Conservation (phyloP, 1,284 basidiomycete genomes). For the Tremellales sp. region DNA sequence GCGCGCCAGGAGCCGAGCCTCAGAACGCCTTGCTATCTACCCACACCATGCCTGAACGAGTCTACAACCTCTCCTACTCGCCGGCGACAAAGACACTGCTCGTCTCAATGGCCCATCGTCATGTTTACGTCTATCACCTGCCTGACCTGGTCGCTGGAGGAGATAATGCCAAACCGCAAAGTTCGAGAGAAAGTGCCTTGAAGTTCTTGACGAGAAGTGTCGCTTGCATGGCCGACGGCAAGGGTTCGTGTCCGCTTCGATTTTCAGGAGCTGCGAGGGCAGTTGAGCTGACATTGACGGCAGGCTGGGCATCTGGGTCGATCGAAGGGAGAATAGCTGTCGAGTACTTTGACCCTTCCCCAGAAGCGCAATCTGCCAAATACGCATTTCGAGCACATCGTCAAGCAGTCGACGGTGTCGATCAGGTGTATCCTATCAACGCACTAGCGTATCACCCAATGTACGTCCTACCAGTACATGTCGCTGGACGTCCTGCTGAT, state of each 20-base stretch:
- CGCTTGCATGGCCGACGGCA: constrained; percentile 85
- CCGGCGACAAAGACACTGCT: constrained; percentile 59
- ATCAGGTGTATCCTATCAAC: constrained; percentile 98
- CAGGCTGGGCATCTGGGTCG: constrained; percentile 88
- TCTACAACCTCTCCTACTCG: constrained; percentile 64
- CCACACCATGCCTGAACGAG: constrained; percentile 69
- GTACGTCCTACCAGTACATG: constrained; percentile 50
- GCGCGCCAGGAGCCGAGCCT: constrained; percentile 20
- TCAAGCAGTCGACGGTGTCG: constrained; percentile 81
- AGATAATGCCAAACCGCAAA: constrained; percentile 35
- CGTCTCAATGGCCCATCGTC: constrained; percentile 81
- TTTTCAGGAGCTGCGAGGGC: not conserved
- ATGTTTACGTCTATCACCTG: constrained; percentile 82
- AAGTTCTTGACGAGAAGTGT: constrained; percentile 92
- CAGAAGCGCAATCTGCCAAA: constrained; percentile 83
- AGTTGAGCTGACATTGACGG: not conserved
- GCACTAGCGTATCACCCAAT: constrained; percentile 87
- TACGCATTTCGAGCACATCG: constrained; percentile 99
- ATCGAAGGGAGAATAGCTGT: constrained; percentile 96
- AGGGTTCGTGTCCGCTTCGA: constrained; percentile 58
- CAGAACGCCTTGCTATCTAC: constrained; percentile 58
- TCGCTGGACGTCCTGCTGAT: not conserved
- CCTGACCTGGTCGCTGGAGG: constrained; percentile 57
- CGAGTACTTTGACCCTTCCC: constrained; percentile 84
- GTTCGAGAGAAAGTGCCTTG: constrained; percentile 74